Evolutionary conservation across 306 rosid genomes (phyloP).

Genomic region (Phaseolus lunatus): DNA sequence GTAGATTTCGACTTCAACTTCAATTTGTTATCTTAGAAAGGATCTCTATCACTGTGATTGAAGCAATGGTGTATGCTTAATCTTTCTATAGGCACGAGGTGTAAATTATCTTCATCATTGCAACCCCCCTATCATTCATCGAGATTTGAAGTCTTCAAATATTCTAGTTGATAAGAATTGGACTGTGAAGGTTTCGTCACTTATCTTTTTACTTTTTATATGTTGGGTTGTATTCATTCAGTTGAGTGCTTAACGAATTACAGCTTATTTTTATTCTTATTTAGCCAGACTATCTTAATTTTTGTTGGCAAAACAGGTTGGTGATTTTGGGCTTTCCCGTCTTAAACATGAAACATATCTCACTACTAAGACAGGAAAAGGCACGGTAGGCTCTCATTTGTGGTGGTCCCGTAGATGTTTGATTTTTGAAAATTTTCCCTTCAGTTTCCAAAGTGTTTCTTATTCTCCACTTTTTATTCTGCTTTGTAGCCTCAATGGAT

Average conservation of each 20-base stretch:
- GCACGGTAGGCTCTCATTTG: conserved; percentile 52
- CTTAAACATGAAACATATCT: conserved; percentile 57
- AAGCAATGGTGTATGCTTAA: conserved; percentile 38
- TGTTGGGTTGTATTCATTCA: conserved; percentile 10
- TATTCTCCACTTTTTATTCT: conserved; percentile 31
- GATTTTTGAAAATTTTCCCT: conserved; percentile 31
- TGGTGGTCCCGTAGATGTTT: conserved; percentile 33
- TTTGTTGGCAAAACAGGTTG: conserved; percentile 48
- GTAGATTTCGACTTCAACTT: conserved; percentile 20
- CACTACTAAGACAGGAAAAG: conserved; percentile 52
- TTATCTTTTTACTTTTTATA: conserved; percentile 22
- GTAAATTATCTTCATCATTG: conserved; percentile 96
- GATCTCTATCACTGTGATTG: conserved; percentile 37
- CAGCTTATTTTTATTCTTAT: neutral
- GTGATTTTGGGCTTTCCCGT: conserved; percentile 63
- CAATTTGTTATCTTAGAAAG: conserved; percentile 27
- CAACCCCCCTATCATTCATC: conserved; percentile 93
- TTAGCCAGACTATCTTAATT: conserved; percentile 33
- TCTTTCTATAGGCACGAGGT: conserved; percentile 83
- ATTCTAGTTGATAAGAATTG: conserved; percentile 91
- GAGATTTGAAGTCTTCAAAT: conserved; percentile 95
- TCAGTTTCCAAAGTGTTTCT: conserved; percentile 32
- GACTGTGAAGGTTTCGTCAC: conserved; percentile 83
- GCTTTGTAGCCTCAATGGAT: conserved; percentile 61
- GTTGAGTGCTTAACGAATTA: conserved; percentile 15